Base-by-base conservation (phyloP, 139 green algal species). In the Chlamydomonas asymmetrica region DNA sequence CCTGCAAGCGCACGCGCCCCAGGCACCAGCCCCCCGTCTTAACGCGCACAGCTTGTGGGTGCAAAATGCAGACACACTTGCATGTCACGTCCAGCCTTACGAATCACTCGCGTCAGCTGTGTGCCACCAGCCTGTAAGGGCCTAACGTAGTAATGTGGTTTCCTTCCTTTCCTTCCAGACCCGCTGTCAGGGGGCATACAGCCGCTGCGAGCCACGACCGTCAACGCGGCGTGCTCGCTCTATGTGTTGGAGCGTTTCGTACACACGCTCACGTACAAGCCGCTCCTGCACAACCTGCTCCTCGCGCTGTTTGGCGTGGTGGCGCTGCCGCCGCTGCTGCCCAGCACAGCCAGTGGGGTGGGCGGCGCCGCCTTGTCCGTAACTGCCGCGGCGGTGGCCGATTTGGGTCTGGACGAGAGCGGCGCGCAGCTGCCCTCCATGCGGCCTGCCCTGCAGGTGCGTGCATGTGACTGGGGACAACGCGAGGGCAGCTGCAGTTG, bases 241-340 rank as follows among this genome's bases (percentile, higher is more conserved):
- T 94, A 90, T 66, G 75, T 92, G 3, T 64, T 96, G 41, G 93
- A 97, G 85, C 88, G 91, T 0, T 48, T 96, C 13, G 88, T 97
- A 48, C 59, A 80, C 5, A 73, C 91, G 6, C 63, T 97, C n/a
- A 79, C 66, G 0, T 80, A 92, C 70, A 35, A 39, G 13, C 72
- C 75, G 7, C 69, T 93, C 31, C 68, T 90, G 41, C 70, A 80
- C 64, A 77, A 88, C 40, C 60, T 93, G 27, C 71, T 86, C 31
- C 66, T 86, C 10, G 82, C 82, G 10, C 81, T 92, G 45, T 73
- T 92, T 60, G 71, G 52, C 82, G 69, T 29, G 84, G 59, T 20
- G 13, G 27, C 56, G 74, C 22, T 34, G 66, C 60, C 72, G 52
- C 39, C 48, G 57, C 45, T 78, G 72, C 72, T 57, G 72, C 27